phyloP scores from a whole-genome alignment of 345 rosid genomes.

The Eucalyptus polybractea region DNA sequence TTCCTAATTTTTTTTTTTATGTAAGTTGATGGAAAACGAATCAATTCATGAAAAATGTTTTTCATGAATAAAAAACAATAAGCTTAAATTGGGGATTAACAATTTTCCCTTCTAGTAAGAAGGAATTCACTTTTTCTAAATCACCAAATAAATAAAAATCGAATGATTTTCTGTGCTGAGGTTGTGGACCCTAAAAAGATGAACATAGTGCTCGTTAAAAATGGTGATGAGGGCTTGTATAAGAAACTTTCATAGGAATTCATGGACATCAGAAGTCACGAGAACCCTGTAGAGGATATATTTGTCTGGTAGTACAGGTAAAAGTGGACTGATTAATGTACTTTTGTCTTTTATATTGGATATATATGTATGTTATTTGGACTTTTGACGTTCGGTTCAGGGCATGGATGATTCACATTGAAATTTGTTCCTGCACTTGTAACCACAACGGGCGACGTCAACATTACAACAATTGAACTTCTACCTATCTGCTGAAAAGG shows the following conservation, averaged over 20 bases:
- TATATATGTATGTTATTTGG: too few species aligned
- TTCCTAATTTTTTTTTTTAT: too few species aligned
- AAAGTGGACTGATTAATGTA: neutral
- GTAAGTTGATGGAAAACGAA: neutral
- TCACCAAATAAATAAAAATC: neutral
- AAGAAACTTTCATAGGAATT: neutral
- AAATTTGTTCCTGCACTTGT: too few species aligned
- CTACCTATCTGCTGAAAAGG: too few species aligned
- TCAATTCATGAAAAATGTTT: neutral
- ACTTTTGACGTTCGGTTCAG: too few species aligned
- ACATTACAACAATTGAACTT: too few species aligned
- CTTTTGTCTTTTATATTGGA: neutral
- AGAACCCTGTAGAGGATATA: neutral
- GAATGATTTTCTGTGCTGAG: neutral
- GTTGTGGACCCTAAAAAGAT: neutral
- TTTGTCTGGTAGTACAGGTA: neutral
- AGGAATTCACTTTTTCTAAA: neutral
- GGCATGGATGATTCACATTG: too few species aligned
- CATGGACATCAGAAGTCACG: neutral
- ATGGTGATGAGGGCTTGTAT: neutral
- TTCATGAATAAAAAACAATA: neutral
- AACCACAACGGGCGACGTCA: too few species aligned
- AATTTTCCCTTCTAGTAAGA: neutral
- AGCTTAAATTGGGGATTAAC: neutral
- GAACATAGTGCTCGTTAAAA: neutral